These are phyloP conservation scores for Priceomyces medius DNA, from an alignment of 805 yeast species.

Conservation along the genomic window DNA sequence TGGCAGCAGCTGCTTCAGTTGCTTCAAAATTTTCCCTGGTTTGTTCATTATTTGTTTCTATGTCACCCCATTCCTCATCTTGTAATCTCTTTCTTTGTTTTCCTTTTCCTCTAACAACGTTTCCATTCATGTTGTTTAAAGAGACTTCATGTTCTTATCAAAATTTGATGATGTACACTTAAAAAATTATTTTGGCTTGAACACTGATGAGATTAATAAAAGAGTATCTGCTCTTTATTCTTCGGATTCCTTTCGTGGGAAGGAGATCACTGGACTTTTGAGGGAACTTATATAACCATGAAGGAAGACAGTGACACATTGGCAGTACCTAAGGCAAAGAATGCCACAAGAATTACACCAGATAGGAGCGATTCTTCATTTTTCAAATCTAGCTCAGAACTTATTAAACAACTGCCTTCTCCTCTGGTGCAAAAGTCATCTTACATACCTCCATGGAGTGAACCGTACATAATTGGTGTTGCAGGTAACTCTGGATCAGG, in stretches of 20 bases:
- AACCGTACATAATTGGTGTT: conserved; percentile 47
- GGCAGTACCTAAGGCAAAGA: conserved; percentile 10
- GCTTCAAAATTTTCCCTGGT: not conserved
- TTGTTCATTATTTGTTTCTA: not conserved
- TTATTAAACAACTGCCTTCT: not conserved
- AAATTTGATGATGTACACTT: not conserved
- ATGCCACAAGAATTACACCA: conserved; percentile 25
- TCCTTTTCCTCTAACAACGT: conserved; percentile 13
- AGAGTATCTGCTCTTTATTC: not conserved
- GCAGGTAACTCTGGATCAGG: conserved; percentile 72
- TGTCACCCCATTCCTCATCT: conserved; percentile 17
- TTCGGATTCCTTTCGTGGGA: not conserved
- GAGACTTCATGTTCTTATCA: no score
- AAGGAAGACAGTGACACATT: not conserved
- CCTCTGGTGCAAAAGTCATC: conserved; percentile 11
- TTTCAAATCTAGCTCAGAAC: conserved; percentile 16
- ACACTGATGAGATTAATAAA: not conserved
- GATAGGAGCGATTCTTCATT: conserved; percentile 25
- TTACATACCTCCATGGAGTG: conserved; percentile 44
- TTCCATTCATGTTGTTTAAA: conserved; percentile 8
- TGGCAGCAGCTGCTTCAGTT: not conserved
- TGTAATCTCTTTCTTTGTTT: conserved; percentile 13
- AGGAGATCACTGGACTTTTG: not conserved
- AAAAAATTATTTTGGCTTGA: not conserved
- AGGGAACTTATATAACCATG: not conserved